Conservation (phyloP, 768 basidiomycete genomes). For the Trametes gibbosa region DNA sequence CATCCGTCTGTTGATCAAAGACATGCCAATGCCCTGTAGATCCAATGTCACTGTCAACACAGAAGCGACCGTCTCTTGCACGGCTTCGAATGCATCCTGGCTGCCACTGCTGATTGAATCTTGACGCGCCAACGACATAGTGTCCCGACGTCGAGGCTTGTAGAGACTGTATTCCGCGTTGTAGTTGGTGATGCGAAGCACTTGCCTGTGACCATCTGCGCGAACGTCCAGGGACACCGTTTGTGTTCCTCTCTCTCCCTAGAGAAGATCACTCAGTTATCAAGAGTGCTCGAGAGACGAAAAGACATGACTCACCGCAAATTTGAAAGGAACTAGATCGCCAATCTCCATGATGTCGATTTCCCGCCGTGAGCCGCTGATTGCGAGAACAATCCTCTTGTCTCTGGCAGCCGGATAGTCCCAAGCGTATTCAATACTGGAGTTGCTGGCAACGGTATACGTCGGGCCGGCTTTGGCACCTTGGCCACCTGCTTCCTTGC, state of each 20-base stretch:
- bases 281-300: neutral
- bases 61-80: slow-evolving; percentile 69
- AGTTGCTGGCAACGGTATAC: slow-evolving; percentile 60
- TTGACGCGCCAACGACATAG: slow-evolving; percentile 51
- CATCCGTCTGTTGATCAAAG: slow-evolving; percentile 83
- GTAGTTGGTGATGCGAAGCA: slow-evolving; percentile 86
- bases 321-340: slow-evolving; percentile 84
- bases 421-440: slow-evolving; percentile 79
- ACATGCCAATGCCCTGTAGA: slow-evolving; percentile 89
- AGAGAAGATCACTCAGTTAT: neutral
- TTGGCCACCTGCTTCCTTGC: slow-evolving; percentile 41
- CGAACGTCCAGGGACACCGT: slow-evolving; percentile 89
- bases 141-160: slow-evolving; percentile 63
- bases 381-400: slow-evolving; percentile 70
- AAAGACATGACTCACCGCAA: slow-evolving; percentile 49
- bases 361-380: slow-evolving; percentile 58
- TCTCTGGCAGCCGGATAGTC: slow-evolving; percentile 83
- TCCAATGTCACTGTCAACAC: slow-evolving; percentile 68
- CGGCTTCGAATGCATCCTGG: slow-evolving; percentile 79
- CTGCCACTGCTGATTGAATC: slow-evolving; percentile 65
- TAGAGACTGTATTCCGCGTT: slow-evolving; percentile 83
- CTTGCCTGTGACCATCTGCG: slow-evolving; percentile 82
- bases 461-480: slow-evolving; percentile 40
- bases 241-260: slow-evolving; percentile 56
- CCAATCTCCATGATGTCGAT: slow-evolving; percentile 98